Percentiles rank a stretch among this genome's conserved stretches.
Evolutionary conservation across 1,139 yeast genomes (phyloP).

Genomic region (Yamadazyma oceani): DNA sequence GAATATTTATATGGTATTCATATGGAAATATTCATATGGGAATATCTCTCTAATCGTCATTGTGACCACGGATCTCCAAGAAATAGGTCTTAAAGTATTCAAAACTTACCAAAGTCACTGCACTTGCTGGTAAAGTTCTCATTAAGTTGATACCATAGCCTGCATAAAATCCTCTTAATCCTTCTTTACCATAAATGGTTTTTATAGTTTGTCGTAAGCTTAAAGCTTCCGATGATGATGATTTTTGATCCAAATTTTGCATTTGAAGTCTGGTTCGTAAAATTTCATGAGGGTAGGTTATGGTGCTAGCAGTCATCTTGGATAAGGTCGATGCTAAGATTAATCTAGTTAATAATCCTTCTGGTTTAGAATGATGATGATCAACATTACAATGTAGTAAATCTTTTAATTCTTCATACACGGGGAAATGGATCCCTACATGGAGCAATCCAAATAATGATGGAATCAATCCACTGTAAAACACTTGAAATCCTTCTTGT

Average conservation of each 20-base stretch:
- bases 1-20: too few relatives aligned
- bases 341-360: conserved; percentile 43
- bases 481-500: conserved; percentile 79
- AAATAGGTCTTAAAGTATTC: conserved; percentile 76
- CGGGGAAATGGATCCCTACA: conserved; percentile 96
- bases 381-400: conserved; percentile 35
- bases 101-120: conserved; percentile 90
- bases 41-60: conserved; percentile 10
- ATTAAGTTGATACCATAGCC: conserved; percentile 86
- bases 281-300: conserved; percentile 96
- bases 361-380: conserved; percentile 10
- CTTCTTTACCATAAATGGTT: conserved; percentile 67
- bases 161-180: conserved; percentile 80
- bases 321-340: conserved; percentile 76
- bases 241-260: conserved; percentile 19
- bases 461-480: conserved; percentile 88
- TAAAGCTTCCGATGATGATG: conserved; percentile 10
- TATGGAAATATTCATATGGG: too few relatives aligned
- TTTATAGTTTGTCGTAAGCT: conserved; percentile 26
- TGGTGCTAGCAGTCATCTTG: conserved; percentile 84
- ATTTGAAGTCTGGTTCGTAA: conserved; percentile 89
- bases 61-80: conserved; percentile 34
- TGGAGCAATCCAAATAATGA: conserved; percentile 87
- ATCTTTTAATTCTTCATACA: conserved; percentile 79
- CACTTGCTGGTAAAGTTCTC: conserved; percentile 93